Conservation (phyloP, 345 rosid species). For the Gossypioides kirkii region DNA sequence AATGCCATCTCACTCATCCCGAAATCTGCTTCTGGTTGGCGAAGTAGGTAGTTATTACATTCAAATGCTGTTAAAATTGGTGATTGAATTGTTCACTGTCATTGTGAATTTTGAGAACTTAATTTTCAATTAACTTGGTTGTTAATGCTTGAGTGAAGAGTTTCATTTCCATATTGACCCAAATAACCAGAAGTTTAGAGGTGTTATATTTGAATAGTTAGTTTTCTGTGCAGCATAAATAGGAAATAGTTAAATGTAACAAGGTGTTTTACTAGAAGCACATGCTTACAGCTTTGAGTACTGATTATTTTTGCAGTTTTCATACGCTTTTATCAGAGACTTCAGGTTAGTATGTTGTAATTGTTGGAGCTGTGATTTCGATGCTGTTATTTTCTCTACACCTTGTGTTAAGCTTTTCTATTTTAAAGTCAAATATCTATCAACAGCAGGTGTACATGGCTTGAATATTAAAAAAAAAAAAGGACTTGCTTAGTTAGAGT, state of each 20-base stretch:
- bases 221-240: not conserved
- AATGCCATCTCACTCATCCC: constrained; percentile 61
- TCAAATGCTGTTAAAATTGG: not conserved
- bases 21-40: constrained; percentile 74
- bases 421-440: too few relatives aligned
- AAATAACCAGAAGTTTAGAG: not conserved
- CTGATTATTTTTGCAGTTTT: not conserved
- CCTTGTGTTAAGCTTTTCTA: too few relatives aligned
- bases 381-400: not conserved
- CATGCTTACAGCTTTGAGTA: not conserved
- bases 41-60: constrained; percentile 20
- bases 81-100: not conserved
- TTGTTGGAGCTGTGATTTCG: not conserved
- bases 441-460: too few relatives aligned
- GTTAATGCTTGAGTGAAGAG: not conserved
- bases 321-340: not conserved
- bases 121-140: not conserved
- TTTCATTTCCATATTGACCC: not conserved
- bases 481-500: too few relatives aligned
- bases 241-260: not conserved
- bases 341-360: not conserved
- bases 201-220: not conserved
- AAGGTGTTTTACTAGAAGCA: not conserved
- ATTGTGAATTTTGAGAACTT: too few relatives aligned
- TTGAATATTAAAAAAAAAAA: too few relatives aligned